Evolutionary conservation across 805 yeast species (phyloP), one percentile per base, ranked within the genome.

Genomic region (Spathaspora girioi): DNA sequence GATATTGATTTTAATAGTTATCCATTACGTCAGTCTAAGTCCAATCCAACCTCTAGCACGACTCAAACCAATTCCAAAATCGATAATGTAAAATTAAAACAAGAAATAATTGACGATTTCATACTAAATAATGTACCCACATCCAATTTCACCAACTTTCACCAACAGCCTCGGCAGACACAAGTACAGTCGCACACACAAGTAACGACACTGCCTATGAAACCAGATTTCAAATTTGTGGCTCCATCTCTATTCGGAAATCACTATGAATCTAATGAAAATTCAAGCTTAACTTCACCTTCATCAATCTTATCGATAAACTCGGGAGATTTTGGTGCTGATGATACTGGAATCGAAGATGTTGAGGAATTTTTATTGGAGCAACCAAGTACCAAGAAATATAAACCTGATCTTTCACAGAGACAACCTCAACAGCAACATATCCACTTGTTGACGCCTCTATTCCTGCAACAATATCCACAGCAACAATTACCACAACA

Each of bases 101-200:
- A 71, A 53, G 76, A 71, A 53, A 71, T 70, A 51, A 69, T 71
- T 49, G 70, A 69, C 50, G 76, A 71, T 53, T 71, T 71, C 50
- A 53, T 62, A 48, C 59, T 71, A 55, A 71, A 71, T 58, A 71
- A 71, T 51, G 69, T 71, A 38, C 73, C 71, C 15, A 59, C 62
- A 12, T 45, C 50, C 14, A 51, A 31, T 20, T 10, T n/a, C 11
- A 26, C 15, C 40, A 23, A n/a, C 2, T 42, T 42, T 23, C 18
- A 50, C 18, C 31, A 45, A n/a, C 38, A 29, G 19, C 31, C 15
- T 17, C 17, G 41, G 15, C 44, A 47, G 32, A 35, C 38, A 23
- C 35, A 46, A 38, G 31, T 26, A 29, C 43, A 18, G 11, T 29
- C 35, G 14, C 26, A 32, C 3, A 8, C 12, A 5, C 26, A 10